A percentile compares a stretch with the other conserved stretches of the same genome.
Conservation (phyloP, 1,284 basidiomycete genomes). For the Ceratobasidium theobromae region DNA sequence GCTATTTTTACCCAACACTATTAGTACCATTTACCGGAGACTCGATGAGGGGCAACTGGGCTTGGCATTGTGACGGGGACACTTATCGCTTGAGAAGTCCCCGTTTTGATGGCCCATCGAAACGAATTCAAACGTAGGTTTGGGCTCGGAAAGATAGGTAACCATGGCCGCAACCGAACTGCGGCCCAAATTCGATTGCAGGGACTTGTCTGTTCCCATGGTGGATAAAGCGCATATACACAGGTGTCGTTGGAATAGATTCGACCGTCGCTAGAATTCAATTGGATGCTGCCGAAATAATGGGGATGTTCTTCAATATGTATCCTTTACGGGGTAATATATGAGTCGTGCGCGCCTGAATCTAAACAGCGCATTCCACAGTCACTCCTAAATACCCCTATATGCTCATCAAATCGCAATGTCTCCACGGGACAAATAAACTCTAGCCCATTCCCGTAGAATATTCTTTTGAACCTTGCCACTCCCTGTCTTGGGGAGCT, state of each 20-base stretch:
- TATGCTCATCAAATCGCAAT: background rate
- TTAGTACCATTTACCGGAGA: background rate
- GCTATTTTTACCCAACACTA: background rate
- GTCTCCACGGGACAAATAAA: background rate
- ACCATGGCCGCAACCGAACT: background rate
- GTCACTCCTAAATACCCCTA: too few species aligned
- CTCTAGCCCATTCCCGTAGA: constrained; percentile 46
- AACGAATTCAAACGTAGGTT: background rate
- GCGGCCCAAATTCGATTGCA: background rate
- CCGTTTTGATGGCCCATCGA: background rate
- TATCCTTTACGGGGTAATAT: too few species aligned
- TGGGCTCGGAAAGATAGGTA: background rate
- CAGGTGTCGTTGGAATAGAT: too few species aligned
- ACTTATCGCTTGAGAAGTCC: background rate
- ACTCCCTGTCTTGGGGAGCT: constrained; percentile 83
- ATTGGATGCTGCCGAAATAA: too few species aligned
- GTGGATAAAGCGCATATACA: background rate
- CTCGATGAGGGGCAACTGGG: background rate
- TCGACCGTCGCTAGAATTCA: too few species aligned
- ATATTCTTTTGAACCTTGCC: constrained; percentile 87
- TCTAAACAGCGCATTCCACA: too few species aligned
- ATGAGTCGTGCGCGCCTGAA: too few species aligned
- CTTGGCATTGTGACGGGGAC: background rate
- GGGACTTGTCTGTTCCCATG: constrained; percentile 10
- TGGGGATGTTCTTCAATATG: too few species aligned